Percentiles rank a stretch among this genome's conserved stretches.
These are phyloP conservation scores for Kodamaea leandrae DNA, from an alignment of 805 yeast species.

Conservation along the genomic window DNA sequence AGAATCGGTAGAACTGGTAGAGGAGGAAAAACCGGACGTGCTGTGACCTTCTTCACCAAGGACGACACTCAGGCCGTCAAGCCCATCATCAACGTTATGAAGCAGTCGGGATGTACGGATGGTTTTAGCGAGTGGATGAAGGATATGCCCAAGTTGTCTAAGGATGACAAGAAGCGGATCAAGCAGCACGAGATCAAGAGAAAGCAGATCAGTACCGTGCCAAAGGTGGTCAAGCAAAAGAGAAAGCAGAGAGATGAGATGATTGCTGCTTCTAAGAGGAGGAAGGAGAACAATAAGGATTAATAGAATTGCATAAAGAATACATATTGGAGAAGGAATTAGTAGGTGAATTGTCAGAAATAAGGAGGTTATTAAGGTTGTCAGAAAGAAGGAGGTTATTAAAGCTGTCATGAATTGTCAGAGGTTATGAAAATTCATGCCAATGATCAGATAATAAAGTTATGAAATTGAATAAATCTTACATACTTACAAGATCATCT, in stretches of 20 bases:
- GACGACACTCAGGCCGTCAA: conserved; percentile 76
- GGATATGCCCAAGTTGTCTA: conserved; percentile 59
- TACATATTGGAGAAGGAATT: no score
- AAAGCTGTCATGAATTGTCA: no score
- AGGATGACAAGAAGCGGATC: conserved; percentile 58
- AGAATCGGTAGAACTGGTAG: conserved; percentile 99
- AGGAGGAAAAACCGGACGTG: conserved; percentile 83
- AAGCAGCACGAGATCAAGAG: conserved; percentile 61
- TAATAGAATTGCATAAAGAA: no score
- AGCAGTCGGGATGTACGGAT: conserved; percentile 72
- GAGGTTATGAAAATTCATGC: no score
- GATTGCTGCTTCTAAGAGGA: conserved; percentile 71
- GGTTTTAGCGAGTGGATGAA: conserved; percentile 82
- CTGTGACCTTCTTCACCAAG: conserved; percentile 90
- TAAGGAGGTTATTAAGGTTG: no score
- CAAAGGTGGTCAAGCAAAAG: conserved; percentile 62
- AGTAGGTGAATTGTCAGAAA: no score
- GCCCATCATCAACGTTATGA: conserved; percentile 91
- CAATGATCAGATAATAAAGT: no score
- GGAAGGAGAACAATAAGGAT: conserved; percentile 35
- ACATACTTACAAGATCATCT: no score
- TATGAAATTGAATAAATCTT: no score
- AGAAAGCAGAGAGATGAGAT: conserved; percentile 62
- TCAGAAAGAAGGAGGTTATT: no score
- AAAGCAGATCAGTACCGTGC: conserved; percentile 80